Evolutionary conservation across 202 grass and related monocot species (phyloP), one percentile per base, ranked within the genome.

Genomic region (Saccharum hybrid): DNA sequence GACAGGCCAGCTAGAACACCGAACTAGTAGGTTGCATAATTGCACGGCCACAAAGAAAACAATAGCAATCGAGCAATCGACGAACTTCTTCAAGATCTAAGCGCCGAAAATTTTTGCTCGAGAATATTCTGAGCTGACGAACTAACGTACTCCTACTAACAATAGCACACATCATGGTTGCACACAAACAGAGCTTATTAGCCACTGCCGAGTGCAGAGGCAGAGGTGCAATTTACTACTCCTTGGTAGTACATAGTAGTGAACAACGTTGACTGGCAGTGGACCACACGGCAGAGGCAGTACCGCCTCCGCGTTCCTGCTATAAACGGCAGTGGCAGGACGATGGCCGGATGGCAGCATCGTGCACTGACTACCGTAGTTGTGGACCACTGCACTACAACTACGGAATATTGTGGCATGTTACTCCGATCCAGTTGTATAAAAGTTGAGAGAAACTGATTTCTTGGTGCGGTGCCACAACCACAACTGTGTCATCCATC

Each of bases 1-100:
- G 68, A 75, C 51, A 75, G 52, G 18, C 49, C 48, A 79, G 30
- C 39, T 68, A 73, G 6, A 69, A 63, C 48, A 45, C 62, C 62
- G 63, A 72, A 71, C 23, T 56, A 36, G 52, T 79, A 63, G 80
- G 52, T 80, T 22, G 69, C 67, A 28, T 49, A 15, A 68, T 57
- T 16, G 63, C 26, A 86, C 22, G 21, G 8, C 4, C 31, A 39
- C 19, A 11, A 56, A 40, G 1, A 72, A 54, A 54, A n/a, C 15
- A 28, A 28, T 28, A 28, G 28, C 28, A 28, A 28, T 28, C 1
- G 3, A 77, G 7, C 14, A 51, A 48, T 36, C 10, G 4, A 67
- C 19, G 21, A 19, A 10, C 60, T 72, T 78, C 59, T 28, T 61
- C 2, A 19, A 38, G 46, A 65, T 66, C 30, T 15, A 56, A 52